phyloP scores from a whole-genome alignment of 257 asterid species.

The Ehretia macrophylla region DNA sequence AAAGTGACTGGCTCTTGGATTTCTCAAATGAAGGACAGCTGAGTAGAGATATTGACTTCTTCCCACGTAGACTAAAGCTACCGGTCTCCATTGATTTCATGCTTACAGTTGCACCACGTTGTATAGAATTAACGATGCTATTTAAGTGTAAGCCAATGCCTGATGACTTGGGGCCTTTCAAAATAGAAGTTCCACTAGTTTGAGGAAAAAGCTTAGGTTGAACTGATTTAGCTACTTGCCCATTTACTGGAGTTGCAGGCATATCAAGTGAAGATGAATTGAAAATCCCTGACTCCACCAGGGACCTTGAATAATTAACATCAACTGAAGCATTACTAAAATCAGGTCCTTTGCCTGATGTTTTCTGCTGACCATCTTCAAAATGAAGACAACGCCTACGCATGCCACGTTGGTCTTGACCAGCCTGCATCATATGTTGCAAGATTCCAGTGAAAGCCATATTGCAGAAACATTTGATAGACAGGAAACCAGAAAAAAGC shows the following conservation, averaged over 20 bases:
- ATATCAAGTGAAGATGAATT: constrained; percentile 25
- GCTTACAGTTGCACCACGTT: constrained; percentile 34
- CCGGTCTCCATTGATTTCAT: constrained; percentile 41
- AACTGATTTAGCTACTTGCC: constrained; percentile 26
- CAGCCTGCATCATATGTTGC: constrained; percentile 37
- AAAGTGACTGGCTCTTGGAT: constrained; percentile 20
- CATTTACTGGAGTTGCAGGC: constrained; percentile 26
- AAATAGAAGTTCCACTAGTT: constrained; percentile 23
- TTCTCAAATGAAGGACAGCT: constrained; percentile 24
- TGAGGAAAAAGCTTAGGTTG: constrained; percentile 25
- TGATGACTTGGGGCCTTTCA: constrained; percentile 46
- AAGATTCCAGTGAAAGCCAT: constrained; percentile 15
- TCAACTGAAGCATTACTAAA: constrained; percentile 24
- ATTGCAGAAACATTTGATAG: constrained; percentile 8
- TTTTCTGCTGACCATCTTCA: constrained; percentile 42
- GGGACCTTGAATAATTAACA: constrained; percentile 14
- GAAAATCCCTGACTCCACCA: constrained; percentile 26
- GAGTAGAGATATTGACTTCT: constrained; percentile 28
- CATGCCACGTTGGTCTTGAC: constrained; percentile 39
- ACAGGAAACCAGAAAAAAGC: background rate
- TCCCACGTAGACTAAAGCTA: constrained; percentile 35
- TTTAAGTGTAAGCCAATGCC: constrained; percentile 77
- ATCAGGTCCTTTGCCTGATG: constrained; percentile 16
- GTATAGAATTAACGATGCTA: constrained; percentile 49
- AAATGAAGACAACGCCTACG: constrained; percentile 63